Evolutionary conservation across 371 early-diverging fungal species (phyloP).

Genomic region (Mucor velutinosus): DNA sequence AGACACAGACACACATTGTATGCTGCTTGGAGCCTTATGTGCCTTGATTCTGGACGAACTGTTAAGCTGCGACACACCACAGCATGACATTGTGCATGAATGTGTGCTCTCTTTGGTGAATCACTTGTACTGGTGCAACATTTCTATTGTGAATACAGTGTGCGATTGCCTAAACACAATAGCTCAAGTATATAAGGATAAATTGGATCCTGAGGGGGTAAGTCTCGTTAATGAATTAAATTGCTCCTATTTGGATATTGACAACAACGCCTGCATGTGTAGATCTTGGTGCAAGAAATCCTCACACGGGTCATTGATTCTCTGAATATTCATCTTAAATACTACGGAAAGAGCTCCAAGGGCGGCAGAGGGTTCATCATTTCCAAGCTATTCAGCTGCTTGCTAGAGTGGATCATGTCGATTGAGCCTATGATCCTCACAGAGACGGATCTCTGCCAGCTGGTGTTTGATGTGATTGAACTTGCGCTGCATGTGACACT

Average conservation of each 20-base stretch:
- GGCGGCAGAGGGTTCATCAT: constrained; percentile 58
- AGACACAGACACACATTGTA: constrained; percentile 53
- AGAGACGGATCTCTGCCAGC: constrained; percentile 63
- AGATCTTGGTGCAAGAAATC: constrained; percentile 64
- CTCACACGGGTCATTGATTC: constrained; percentile 70
- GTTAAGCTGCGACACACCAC: constrained; percentile 33
- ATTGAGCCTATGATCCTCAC: constrained; percentile 62
- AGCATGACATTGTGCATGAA: constrained; percentile 55
- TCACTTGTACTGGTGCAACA: constrained; percentile 67
- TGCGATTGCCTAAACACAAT: constrained; percentile 70
- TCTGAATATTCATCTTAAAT: constrained; percentile 67
- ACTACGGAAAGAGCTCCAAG: constrained; percentile 49
- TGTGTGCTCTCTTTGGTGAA: constrained; percentile 65
- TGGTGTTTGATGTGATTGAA: constrained; percentile 78
- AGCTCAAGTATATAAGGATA: constrained; percentile 60
- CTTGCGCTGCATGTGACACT: constrained; percentile 50
- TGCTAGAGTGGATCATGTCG: constrained; percentile 80
- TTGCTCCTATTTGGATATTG: background rate
- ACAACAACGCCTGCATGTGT: constrained; percentile 7
- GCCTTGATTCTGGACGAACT: constrained; percentile 62
- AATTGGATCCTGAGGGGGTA: constrained; percentile 64
- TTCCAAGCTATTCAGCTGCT: constrained; percentile 68
- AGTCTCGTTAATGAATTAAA: constrained; percentile 5
- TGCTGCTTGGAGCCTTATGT: constrained; percentile 59
- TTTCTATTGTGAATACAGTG: constrained; percentile 65